Evolutionary conservation across 495 filamentous ascomycete genomes (phyloP), one percentile per base, ranked within the genome.

Genomic region (Lichina pygmaea): DNA sequence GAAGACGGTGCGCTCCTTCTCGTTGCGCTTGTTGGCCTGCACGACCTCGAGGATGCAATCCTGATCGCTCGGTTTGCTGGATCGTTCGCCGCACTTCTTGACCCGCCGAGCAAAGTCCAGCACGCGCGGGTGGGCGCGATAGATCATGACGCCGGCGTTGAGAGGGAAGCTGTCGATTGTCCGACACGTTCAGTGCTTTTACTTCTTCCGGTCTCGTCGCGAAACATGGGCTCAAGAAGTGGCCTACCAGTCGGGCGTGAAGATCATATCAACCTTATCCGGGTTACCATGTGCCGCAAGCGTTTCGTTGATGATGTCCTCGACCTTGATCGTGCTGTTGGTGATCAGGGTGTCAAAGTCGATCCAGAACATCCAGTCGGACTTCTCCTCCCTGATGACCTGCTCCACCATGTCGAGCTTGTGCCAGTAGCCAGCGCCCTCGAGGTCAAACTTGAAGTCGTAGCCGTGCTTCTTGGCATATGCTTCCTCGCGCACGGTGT

Each of bases 331-430:
- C 7, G 34, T 33, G 10, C 34, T 45, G 34, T 51, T 53, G 7
- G 50, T 53, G 34, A 53, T 52, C 15, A 53, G 24, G 10, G 51
- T 52, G 42, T 53, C 51, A 16, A 45, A 53, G 37, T 53, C 51
- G 39, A 47, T 58, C 55, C 55, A 59, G 55, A 55, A 59, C 38
- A 59, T 49, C 57, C 57, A 59, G 47, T 59, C 55, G 24, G 45
- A 53, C n/a, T 50, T 44, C 7, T 48, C 45, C 24, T 24, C 24
- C 4, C 4, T 24, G 24, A 24, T 24, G 24, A 53, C 45, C 1
- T 48, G 49, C 50, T 54, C 55, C 13, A 55, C 44, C 55, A 57
- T 57, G 39, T 48, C 46, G 47, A 48, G 48, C 42, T 55, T 57
- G 45, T 51, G 49, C 44, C 47, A 55, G n/a, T 46, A 12, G 42